Percentiles rank a stretch among this genome's conserved stretches.
phyloP scores from a whole-genome alignment of 768 basidiomycete species.

The Hydnum rufescens region DNA sequence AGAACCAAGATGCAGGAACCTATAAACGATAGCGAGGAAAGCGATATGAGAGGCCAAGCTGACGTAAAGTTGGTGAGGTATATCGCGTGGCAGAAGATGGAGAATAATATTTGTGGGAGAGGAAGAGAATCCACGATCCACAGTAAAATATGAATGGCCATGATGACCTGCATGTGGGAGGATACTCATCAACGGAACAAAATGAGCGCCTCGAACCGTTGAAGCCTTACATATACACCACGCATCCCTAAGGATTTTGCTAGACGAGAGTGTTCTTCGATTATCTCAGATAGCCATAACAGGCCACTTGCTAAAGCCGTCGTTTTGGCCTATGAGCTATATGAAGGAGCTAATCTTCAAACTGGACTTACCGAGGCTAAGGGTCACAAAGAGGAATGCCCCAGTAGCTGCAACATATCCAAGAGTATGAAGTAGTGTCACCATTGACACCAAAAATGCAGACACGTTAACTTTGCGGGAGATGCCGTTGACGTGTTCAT shows the following conservation, averaged over 20 bases:
- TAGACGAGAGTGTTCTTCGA: slow-evolving; percentile 74
- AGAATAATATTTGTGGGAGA: slow-evolving; percentile 51
- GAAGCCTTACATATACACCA: slow-evolving; percentile 62
- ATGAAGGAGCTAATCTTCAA: slow-evolving; percentile 1
- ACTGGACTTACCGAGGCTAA: slow-evolving; percentile 65
- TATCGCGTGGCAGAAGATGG: slow-evolving; percentile 62
- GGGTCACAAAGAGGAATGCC: slow-evolving; percentile 76
- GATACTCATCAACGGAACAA: neutral
- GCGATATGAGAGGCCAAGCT: slow-evolving; percentile 83
- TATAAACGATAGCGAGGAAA: slow-evolving; percentile 69
- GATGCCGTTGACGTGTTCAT: too few relatives aligned
- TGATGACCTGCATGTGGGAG: slow-evolving; percentile 44
- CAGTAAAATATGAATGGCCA: slow-evolving; percentile 55
- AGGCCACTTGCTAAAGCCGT: slow-evolving; percentile 60
- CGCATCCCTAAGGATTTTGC: slow-evolving; percentile 72
- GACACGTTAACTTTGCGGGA: too few relatives aligned
- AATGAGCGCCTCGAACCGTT: neutral
- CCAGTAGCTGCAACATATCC: slow-evolving; percentile 51
- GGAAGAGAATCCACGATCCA: slow-evolving; percentile 70
- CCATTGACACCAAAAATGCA: slow-evolving; percentile 9
- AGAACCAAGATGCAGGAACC: slow-evolving; percentile 73
- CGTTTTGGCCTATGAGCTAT: slow-evolving; percentile 6
- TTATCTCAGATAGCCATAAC: slow-evolving; percentile 82
- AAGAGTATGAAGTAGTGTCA: slow-evolving; percentile 17
- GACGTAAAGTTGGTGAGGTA: slow-evolving; percentile 86